These are phyloP conservation scores for Dentipellis sp. DNA, from an alignment of 768 basidiomycete genomes.

Conservation along the genomic window DNA sequence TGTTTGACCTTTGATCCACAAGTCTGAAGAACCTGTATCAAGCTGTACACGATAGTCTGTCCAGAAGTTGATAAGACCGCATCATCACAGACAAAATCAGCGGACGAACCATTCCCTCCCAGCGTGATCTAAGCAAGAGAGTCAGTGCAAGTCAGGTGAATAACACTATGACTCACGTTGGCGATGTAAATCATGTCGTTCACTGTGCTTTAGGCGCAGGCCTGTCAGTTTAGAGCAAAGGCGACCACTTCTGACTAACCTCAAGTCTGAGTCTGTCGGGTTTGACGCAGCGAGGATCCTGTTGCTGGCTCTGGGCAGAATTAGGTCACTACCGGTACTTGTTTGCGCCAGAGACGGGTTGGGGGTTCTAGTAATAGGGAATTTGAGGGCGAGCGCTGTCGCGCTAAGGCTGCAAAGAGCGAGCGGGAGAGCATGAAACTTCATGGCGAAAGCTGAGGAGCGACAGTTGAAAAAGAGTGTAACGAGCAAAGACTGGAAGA, in stretches of 20 bases:
- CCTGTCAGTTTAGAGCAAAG: background rate
- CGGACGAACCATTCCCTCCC: conserved; percentile 44
- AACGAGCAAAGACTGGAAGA: background rate
- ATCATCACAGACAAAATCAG: conserved; percentile 2
- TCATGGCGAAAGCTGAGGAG: conserved; percentile 29
- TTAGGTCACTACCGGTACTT: conserved; percentile 24
- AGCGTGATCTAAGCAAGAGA: conserved; percentile 47
- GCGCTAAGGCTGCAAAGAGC: conserved; percentile 28
- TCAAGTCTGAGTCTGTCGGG: background rate
- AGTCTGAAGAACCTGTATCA: conserved; percentile 80
- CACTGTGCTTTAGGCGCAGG: conserved; percentile 38
- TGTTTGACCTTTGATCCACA: conserved; percentile 52
- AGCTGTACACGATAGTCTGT: conserved; percentile 68
- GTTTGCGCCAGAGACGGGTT: conserved; percentile 22
- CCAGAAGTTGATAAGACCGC: background rate
- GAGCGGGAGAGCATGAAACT: conserved; percentile 25
- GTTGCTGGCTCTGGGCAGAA: conserved; percentile 10
- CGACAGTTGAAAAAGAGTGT: conserved; percentile 11
- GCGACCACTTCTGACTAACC: conserved; percentile 34
- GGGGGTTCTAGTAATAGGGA: conserved; percentile 39
- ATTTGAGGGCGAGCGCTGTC: conserved; percentile 34
- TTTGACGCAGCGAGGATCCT: conserved; percentile 16
- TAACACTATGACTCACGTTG: conserved; percentile 40
- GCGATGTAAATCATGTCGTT: conserved; percentile 74
- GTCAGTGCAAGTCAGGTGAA: background rate